Evolutionary conservation across 2,329 filamentous ascomycete genomes (phyloP), one percentile per base, ranked within the genome.

Genomic region (Aspergillus terreus): DNA sequence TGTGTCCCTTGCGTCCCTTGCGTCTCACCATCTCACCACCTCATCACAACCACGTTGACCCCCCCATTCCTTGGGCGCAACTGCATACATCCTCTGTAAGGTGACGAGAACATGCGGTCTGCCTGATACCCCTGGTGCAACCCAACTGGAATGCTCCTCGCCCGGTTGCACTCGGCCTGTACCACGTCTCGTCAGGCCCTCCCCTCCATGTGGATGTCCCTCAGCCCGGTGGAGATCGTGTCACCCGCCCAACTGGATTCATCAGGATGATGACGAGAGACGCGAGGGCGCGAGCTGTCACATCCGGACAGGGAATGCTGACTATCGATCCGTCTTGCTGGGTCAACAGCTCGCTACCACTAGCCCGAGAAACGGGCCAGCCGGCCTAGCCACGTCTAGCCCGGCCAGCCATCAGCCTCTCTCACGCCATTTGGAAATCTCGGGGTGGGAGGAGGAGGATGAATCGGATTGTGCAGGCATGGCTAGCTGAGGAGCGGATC

Each of bases 221-320:
- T 42, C 40, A 12, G 40, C 11, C 15, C 15, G 19, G 40, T 45
- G 27, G 50, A 40, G 42, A 25, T 36, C 11, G 47, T 27, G 33
- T n/a, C 25, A 44, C 43, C 21, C 14, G 6, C 15, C 10, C 44
- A 32, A 6, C 25, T 10, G 25, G 27, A 33, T 17, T 7, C 4
- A 21, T 7, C 4, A 17, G 30, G 40, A 23, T 23, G 23, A 23
- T 23, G 23, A 23, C 32, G 30, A 14, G 25, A 41, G 36, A 38
- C 30, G 30, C 17, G 19, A 49, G 21, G 30, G 30, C 19, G 19
- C 19, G 52, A 54, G 48, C 48, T 54, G 48, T 54, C 52, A 54
- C 45, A 51, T 54, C 45, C 44, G 19, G 23, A 5, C 38, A 25
- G 11, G 25, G 32, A 33, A 44, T 23, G 21, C 19, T 14, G 38